Conservation (phyloP, 164 flowering plant species). For the Saururus chinensis region DNA sequence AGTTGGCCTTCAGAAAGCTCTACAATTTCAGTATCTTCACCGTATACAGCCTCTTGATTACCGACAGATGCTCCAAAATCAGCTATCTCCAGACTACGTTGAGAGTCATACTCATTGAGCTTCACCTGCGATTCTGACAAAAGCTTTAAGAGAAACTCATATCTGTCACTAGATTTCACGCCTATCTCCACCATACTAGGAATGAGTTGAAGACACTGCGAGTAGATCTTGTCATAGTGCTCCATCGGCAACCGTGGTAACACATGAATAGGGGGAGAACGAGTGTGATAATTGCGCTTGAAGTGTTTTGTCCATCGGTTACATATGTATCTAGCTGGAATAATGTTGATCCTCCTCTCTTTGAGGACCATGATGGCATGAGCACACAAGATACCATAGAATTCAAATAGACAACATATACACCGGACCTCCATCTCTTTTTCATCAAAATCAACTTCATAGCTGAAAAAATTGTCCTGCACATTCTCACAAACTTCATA, state of each 20-base stretch:
- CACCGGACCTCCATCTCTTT: slow-evolving; percentile 57
- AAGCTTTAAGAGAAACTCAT: neutral
- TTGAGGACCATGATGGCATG: slow-evolving; percentile 75
- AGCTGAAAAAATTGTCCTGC: slow-evolving; percentile 44
- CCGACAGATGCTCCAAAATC: neutral
- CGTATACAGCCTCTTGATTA: neutral
- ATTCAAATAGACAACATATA: slow-evolving; percentile 82
- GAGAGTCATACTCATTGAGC: neutral
- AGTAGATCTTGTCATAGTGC: slow-evolving; percentile 1
- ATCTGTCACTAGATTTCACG: neutral
- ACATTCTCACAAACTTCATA: slow-evolving; percentile 63
- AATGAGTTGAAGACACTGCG: neutral
- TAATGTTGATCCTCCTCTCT: slow-evolving; percentile 50
- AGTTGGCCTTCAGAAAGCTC: neutral
- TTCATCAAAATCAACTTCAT: slow-evolving; percentile 46
- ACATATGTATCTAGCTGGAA: slow-evolving; percentile 57
- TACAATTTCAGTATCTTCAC: neutral
- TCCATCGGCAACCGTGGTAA: neutral
- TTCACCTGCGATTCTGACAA: neutral
- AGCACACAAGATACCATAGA: slow-evolving; percentile 71
- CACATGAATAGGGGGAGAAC: neutral
- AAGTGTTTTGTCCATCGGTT: slow-evolving; percentile 48
- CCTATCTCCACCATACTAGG: neutral
- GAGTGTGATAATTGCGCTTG: neutral
- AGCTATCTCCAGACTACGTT: neutral